These are phyloP conservation scores for Porogramme epimiltina DNA, from an alignment of 1,284 basidiomycete genomes.

Conservation along the genomic window DNA sequence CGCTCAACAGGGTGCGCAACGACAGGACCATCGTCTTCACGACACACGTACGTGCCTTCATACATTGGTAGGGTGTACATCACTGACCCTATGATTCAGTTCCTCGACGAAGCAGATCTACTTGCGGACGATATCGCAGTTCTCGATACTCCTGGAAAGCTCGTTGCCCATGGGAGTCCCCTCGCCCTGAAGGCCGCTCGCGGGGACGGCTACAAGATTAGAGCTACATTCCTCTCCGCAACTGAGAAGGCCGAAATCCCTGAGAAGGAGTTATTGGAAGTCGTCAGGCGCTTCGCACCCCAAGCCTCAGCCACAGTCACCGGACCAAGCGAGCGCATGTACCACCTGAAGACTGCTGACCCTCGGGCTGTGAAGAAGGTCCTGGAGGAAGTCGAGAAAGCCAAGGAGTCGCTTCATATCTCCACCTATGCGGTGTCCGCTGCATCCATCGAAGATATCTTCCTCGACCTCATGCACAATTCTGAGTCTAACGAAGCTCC, in stretches of 20 bases:
- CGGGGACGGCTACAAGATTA: conserved; percentile 71
- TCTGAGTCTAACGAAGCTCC: neutral
- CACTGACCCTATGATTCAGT: conserved; percentile 36
- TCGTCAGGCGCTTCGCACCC: conserved; percentile 49
- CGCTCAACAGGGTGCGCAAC: conserved; percentile 65
- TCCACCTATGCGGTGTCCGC: conserved; percentile 67
- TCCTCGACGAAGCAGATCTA: conserved; percentile 81
- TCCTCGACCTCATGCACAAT: conserved; percentile 68
- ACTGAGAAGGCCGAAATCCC: conserved; percentile 30
- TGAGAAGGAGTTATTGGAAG: conserved; percentile 41
- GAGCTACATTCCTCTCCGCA: conserved; percentile 44
- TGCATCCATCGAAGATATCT: conserved; percentile 81
- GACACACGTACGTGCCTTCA: no score
- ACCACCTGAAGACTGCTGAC: conserved; percentile 65
- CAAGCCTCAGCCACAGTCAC: conserved; percentile 41
- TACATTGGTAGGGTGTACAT: no score
- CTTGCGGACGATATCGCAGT: conserved; percentile 78
- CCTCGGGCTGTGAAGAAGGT: conserved; percentile 53
- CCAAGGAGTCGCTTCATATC: conserved; percentile 37
- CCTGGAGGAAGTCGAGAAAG: conserved; percentile 54
- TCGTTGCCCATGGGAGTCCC: conserved; percentile 73
- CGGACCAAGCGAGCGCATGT: conserved; percentile 44
- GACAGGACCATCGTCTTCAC: conserved; percentile 62
- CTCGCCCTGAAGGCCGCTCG: conserved; percentile 70
- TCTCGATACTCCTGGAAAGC: conserved; percentile 72